Conservation (phyloP, 2,329 filamentous ascomycete species). For the Escovopsis weberi region DNA sequence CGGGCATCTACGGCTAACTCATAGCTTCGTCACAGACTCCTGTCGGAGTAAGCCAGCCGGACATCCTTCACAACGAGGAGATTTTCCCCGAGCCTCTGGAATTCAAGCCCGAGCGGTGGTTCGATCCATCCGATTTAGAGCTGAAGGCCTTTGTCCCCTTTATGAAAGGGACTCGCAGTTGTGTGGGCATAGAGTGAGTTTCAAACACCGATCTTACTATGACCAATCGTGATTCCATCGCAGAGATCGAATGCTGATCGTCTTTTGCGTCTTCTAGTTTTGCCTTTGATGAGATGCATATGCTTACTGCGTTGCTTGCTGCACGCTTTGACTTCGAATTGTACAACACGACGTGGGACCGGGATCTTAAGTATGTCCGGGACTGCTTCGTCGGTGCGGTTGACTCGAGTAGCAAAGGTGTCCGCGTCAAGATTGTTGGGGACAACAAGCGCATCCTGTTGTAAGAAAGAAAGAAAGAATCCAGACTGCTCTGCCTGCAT, state of each 20-base stretch:
- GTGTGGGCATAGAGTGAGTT: slow-evolving; percentile 1
- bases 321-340: slow-evolving; percentile 1
- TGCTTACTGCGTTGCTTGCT: not conserved
- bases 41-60: not conserved
- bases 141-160: slow-evolving; percentile 1
- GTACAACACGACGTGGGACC: not conserved
- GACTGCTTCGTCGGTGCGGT: not conserved
- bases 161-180: not conserved
- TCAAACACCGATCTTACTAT: not conserved
- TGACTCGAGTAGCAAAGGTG: not conserved
- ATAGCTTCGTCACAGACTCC: not conserved
- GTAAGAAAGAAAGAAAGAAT: not conserved
- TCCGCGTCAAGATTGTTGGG: not conserved
- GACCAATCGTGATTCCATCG: not conserved
- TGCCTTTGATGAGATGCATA: slow-evolving; percentile 1
- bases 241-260: not conserved
- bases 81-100: not conserved
- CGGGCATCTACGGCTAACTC: too few species aligned
- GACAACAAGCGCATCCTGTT: not conserved
- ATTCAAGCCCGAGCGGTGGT: slow-evolving; percentile 1
- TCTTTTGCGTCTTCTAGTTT: not conserved
- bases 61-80: not conserved
- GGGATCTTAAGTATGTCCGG: not conserved
- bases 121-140: not conserved
- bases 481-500: too few species aligned